Evolutionary conservation across 768 basidiomycete genomes (phyloP).

Genomic region (Bullera alba): DNA sequence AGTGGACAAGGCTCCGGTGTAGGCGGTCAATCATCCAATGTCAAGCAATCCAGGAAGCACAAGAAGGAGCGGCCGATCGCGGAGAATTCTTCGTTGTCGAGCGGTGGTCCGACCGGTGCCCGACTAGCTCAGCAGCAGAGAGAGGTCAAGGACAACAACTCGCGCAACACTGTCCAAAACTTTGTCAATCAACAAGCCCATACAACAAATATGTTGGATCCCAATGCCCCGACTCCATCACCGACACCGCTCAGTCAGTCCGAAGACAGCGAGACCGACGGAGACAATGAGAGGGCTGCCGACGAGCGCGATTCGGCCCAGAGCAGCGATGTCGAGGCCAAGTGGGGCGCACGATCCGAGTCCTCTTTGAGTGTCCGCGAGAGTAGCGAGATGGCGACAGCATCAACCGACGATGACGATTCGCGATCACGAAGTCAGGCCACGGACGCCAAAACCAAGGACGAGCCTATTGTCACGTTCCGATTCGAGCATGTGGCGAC

Average conservation of each 20-base stretch:
- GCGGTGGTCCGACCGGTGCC: conserved; percentile 11
- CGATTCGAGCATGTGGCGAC: conserved; percentile 62
- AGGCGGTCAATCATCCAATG: neutral
- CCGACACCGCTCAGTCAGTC: conserved; percentile 2
- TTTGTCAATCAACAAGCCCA: conserved; percentile 35
- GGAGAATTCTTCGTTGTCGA: neutral
- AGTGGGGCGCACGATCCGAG: conserved; percentile 2
- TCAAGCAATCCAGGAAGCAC: neutral
- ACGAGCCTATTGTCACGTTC: conserved; percentile 53
- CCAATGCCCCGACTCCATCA: conserved; percentile 39
- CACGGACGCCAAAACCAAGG: neutral
- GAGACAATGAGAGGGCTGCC: neutral
- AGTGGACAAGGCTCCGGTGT: conserved; percentile 2
- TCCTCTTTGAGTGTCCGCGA: conserved; percentile 2
- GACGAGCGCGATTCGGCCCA: neutral
- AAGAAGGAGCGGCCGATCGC: neutral
- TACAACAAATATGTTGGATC: conserved; percentile 34
- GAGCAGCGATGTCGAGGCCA: too few relatives aligned
- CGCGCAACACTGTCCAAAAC: conserved; percentile 20
- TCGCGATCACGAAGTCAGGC: too few relatives aligned
- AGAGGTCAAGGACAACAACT: neutral
- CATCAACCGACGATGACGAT: conserved; percentile 5
- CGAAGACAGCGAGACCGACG: neutral
- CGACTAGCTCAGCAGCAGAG: conserved; percentile 13
- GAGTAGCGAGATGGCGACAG: conserved; percentile 17